Evolutionary conservation across 306 rosid species (phyloP).

Genomic region (Styphnolobium japonicum): DNA sequence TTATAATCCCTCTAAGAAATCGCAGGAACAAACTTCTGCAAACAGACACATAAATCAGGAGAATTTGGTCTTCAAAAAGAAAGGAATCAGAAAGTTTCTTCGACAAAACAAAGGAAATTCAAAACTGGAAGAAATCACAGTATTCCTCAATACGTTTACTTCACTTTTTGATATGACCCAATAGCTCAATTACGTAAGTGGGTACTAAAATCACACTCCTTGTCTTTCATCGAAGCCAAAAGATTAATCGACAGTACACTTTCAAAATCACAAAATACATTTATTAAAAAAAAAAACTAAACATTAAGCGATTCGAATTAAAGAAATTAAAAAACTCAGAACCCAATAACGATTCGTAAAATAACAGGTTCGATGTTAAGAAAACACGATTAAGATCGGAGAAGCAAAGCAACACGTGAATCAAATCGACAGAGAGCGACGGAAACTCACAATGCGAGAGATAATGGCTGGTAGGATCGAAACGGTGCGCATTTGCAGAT

Average conservation of each 20-base stretch:
- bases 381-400: background rate
- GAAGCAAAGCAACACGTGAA: background rate
- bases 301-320: background rate
- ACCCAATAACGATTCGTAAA: background rate
- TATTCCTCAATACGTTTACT: too few species aligned
- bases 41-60: constrained; percentile 15
- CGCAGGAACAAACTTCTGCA: constrained; percentile 30
- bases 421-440: constrained; percentile 1
- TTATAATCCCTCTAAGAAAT: constrained; percentile 45
- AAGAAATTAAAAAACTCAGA: background rate
- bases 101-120: background rate
- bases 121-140: background rate
- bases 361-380: background rate
- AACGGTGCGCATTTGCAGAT: constrained; percentile 46
- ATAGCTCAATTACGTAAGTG: background rate
- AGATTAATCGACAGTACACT: background rate
- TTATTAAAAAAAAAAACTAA: background rate
- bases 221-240: background rate
- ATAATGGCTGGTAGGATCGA: constrained; percentile 1
- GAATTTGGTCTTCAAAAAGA: background rate
- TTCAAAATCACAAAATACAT: background rate
- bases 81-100: background rate
- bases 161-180: too few species aligned
- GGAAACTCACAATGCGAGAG: constrained; percentile 31
- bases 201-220: background rate